Evolutionary conservation across 768 basidiomycete genomes (phyloP), one percentile per base, ranked within the genome.

Genomic region (Hemileccinum rubropunctum): DNA sequence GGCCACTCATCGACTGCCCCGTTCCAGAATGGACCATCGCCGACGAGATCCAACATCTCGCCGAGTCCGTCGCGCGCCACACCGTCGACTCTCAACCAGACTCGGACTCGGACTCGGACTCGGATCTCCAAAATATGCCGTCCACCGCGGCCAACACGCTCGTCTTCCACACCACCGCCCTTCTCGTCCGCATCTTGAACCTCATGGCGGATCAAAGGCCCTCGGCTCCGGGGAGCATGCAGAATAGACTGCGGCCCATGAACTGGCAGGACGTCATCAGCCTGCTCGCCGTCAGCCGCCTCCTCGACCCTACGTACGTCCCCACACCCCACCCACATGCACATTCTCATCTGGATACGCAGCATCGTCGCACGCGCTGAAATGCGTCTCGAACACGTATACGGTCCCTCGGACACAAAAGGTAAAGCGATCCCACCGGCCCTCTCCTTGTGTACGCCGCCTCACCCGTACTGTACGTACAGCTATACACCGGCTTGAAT

Each of bases 1-100:
- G 89, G 89, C 89, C 89, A 1, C 76, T 90, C 44, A 75, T 81
- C 15, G 86, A 91, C 57, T 76, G 87, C 14, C 71, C 75, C 20
- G 70, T 78, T 9, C 87, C 89, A 1, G 82, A 88, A 66, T 91
- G 84, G 83, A 68, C 69, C 9, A 68, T 91, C 18, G 75, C 82
- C 41, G 88, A 91, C 54, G 89, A 91, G 66, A 73, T 91, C 9
- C 65, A 66, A 18, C 62, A 73, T 2, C 58, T 89, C 27, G 74
- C 75, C 6, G 66, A 73, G 17, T 63, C 72, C 12, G 64, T 68
- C 26, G 51, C 75, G 36, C 71, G 56, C 39, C 53, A 53, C n/a
- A 59, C 60, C 53, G n/a, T n/a, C n/a, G n/a, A n/a, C n/a, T n/a
- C n/a, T n/a, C n/a, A n/a, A n/a, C n/a, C n/a, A n/a, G 52, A 60